Conservation (phyloP, 2,329 filamentous ascomycete species). For the Botrytis medusae region DNA sequence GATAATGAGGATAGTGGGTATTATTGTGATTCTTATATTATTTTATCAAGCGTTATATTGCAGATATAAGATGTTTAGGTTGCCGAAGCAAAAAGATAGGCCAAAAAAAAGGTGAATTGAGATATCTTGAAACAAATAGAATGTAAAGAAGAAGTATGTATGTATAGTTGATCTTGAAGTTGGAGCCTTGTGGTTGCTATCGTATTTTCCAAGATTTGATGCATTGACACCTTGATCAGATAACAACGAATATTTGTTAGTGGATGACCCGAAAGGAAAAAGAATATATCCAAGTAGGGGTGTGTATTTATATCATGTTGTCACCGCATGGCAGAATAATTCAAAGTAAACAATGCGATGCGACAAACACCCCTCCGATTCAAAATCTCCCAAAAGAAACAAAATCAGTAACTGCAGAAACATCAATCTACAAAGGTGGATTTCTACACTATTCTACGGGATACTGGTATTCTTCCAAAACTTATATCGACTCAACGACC, state of each 20-base stretch:
- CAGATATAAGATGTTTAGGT: not conserved
- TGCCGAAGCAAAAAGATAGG: not conserved
- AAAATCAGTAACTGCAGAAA: not conserved
- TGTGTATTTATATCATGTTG: not conserved
- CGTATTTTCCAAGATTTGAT: not conserved
- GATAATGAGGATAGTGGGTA: not conserved
- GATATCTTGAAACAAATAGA: not conserved
- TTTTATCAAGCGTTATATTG: not conserved
- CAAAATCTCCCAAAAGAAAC: not conserved
- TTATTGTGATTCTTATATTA: not conserved
- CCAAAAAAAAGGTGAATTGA: not conserved
- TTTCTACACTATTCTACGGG: not conserved
- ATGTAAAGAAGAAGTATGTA: not conserved
- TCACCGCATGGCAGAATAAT: slow-evolving; percentile 14
- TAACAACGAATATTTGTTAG: not conserved
- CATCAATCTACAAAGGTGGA: not conserved
- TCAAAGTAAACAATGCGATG: slow-evolving; percentile 30
- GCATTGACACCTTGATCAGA: not conserved
- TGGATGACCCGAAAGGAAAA: too few species aligned
- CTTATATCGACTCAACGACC: not conserved
- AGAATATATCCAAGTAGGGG: not conserved
- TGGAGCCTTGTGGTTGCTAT: slow-evolving; percentile 12
- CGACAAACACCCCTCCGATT: not conserved
- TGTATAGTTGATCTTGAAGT: not conserved
- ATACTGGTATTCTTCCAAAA: not conserved